Base-by-base conservation (phyloP, 225 moss, liverwort and hornwort species). In the Antitrichia curtipendula region DNA sequence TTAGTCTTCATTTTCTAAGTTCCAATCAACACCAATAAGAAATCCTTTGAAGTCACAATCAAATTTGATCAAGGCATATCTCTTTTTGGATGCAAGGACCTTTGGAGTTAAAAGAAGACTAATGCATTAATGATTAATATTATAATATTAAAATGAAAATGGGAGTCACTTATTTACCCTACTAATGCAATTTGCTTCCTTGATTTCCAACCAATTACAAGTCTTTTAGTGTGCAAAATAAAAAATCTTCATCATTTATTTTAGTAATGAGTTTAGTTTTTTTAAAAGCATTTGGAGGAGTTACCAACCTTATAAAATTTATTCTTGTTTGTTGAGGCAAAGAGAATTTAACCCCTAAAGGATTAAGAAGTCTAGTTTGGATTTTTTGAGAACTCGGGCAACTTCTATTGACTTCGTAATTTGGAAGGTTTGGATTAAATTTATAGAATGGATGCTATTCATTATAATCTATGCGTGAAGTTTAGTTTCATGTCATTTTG, bases 251-350 rank as follows among this genome's bases (percentile, higher is more conserved):
- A 43, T 70, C 15, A 43, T 43, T 43, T 71, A 27, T 9, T 43
- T 27, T 16, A 41, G 2, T 16, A 9, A 6, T 41, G 27, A n/a
- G 15, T 0, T 27, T 3, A 43, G 9, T 16, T 15, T 1, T 23
- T 45, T 25, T 40, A 16, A 71, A 1, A 32, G 12, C 2, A 31
- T 8, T 1, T 0, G 0, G 12, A 11, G 0, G 8, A 7, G 1
- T 8, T 49, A 49, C 31, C 49, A 49, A 28, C 1, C 2, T 18
- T 73, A 19, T 12, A 19, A 47, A 29, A 47, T 19, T 49, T 49
- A 0, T 2, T 2, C 2, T 73, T 10, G 1, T 74, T 74, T 49
- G 3, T 49, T 12, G 7, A 31, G 6, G 31, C 73, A 24, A 41
- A 41, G 1, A 14, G 1, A 70, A 13, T 29, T 19, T 0, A 74